A percentile compares a stretch with the other conserved stretches of the same genome.
phyloP scores from a whole-genome alignment of 192 early-diverging fungal species.

The Umbelopsis sp. region DNA sequence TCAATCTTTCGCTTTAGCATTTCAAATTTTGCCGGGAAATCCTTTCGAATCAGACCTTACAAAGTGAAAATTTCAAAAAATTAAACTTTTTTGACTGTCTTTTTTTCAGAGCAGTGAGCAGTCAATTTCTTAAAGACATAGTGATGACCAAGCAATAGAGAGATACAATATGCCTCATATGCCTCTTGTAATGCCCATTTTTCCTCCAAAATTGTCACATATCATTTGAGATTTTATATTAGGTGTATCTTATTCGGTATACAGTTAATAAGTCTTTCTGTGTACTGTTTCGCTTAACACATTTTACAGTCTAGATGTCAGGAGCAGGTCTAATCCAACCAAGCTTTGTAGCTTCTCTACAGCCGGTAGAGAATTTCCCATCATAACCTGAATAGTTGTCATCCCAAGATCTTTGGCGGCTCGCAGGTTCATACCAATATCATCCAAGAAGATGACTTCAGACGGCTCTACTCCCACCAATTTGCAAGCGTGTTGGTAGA shows the following conservation, averaged over 20 bases:
- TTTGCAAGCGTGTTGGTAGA: constrained; percentile 77
- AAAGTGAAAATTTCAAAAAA: constrained; percentile 4
- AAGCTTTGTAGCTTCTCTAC: constrained; percentile 5
- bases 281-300: not conserved
- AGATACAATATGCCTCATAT: too few relatives aligned
- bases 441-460: constrained; percentile 81
- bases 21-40: not conserved
- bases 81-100: not conserved
- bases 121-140: too few relatives aligned
- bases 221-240: too few relatives aligned
- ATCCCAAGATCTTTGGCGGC: constrained; percentile 73
- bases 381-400: constrained; percentile 53
- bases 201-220: too few relatives aligned
- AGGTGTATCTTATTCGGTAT: not conserved
- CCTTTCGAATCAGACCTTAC: not conserved
- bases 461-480: constrained; percentile 62
- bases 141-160: too few relatives aligned
- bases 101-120: too few relatives aligned
- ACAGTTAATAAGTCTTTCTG: not conserved
- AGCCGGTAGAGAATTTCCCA: constrained; percentile 8
- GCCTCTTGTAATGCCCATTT: too few relatives aligned
- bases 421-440: constrained; percentile 78
- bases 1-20: constrained; percentile 10
- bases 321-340: constrained; percentile 1
- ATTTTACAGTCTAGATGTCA: not conserved